Evolutionary conservation across 495 filamentous ascomycete genomes (phyloP), one percentile per base, ranked within the genome.

Genomic region (Tetracladium setigerum): DNA sequence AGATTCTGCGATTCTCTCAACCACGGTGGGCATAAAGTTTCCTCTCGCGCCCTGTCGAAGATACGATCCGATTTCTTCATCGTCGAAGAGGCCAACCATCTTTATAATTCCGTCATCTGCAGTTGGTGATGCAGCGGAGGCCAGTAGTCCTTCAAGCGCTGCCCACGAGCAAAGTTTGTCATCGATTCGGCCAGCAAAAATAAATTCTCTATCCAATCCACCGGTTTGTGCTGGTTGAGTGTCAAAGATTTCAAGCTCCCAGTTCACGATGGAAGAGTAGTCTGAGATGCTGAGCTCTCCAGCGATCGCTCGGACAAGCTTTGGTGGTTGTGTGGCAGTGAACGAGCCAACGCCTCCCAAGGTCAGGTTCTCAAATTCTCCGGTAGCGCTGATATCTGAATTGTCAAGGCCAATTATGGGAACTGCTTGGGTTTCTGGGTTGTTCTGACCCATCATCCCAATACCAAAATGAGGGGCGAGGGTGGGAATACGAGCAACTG

Each of bases 231-330:
- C 91, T 7, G 89, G 88, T 60, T 95, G 89, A 7, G 76, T 82
- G 64, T 98, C 92, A 60, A 82, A 98, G 30, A 98, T 82, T 64
- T 98, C 92, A n/a, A 96, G 78, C 57, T 98, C 92, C 92, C 92
- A 98, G 64, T 87, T 91, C 19, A 96, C 67, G 49, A 98, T 95
- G 44, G 70, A 77, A 63, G 67, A 67, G 66, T 72, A 72, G 57
- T 89, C 79, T 11, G 71, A 67, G 52, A 95, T 79, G 4, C 71
- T 73, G 27, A 96, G 75, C 57, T 92, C 76, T 5, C 68, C 68
- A 16, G 82, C 77, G 61, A 98, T 94, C 11, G 88, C 79, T 59
- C 83, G 82, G 41, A 96, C 88, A 10, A 98, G 76, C 38, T 82
- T 81, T 37, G 81, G 76, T 0, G 92, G 90, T 57, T 98, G 92